These are phyloP conservation scores for Coccomyxa sp. DNA, from an alignment of 139 green algal genomes.

Conservation along the genomic window DNA sequence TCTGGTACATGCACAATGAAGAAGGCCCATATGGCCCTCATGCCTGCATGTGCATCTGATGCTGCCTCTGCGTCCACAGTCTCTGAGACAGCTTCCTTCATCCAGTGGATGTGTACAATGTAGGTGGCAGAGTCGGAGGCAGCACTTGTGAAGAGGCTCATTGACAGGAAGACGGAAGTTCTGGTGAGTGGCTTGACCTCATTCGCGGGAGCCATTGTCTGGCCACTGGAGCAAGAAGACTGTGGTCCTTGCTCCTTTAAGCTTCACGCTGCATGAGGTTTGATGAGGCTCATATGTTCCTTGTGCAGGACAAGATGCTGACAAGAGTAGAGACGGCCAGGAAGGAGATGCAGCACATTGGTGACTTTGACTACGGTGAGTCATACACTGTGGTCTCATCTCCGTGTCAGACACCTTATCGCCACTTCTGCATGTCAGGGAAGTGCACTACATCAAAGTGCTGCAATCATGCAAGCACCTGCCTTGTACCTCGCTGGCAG, in stretches of 20 bases:
- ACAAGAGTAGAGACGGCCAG: conserved; percentile 73
- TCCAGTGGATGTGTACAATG: too few species aligned
- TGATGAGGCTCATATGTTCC: background rate
- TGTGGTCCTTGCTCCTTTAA: background rate
- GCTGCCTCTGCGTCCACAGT: background rate
- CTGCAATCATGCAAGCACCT: background rate
- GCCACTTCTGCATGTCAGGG: background rate
- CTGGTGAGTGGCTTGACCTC: conserved; percentile 30
- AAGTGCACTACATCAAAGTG: too few species aligned
- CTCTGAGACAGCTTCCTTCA: background rate
- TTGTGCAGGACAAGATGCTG: conserved; percentile 59
- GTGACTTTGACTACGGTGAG: conserved; percentile 88
- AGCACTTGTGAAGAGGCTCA: conserved; percentile 72
- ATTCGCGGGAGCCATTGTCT: background rate
- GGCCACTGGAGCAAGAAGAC: background rate
- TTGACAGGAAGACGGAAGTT: conserved; percentile 83
- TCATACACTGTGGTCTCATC: background rate
- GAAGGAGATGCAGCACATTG: conserved; percentile 55
- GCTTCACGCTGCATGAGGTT: background rate
- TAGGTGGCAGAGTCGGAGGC: conserved; percentile 73
- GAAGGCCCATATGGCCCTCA: background rate
- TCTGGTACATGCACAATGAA: background rate
- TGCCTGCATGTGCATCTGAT: too few species aligned
- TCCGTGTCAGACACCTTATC: background rate
- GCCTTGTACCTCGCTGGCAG: background rate